Percentiles rank a stretch among this genome's conserved stretches.
Evolutionary conservation across 176 grass and related monocot genomes (phyloP).

Genomic region (Microstegium vimineum): DNA sequence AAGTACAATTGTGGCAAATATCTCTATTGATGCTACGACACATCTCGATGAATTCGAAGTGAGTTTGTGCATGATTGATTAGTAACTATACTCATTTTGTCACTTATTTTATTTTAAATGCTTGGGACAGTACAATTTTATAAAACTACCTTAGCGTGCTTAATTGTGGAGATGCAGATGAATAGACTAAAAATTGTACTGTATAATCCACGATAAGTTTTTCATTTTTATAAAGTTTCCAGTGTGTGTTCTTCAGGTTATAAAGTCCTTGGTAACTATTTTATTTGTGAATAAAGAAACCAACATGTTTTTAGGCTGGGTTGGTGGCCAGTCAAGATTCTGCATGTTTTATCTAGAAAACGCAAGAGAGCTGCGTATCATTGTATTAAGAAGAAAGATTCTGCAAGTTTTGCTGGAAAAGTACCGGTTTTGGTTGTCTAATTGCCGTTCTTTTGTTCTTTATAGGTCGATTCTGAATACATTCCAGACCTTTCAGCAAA

Average conservation of each 20-base stretch:
- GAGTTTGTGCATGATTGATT: conserved; percentile 22
- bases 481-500: conserved; percentile 77
- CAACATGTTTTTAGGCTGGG: not conserved
- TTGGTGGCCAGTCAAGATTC: not conserved
- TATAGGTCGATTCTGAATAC: conserved; percentile 67
- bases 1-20: conserved; percentile 57
- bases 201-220: too few relatives aligned
- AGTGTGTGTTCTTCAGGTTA: too few relatives aligned
- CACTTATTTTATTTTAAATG: conserved; percentile 9
- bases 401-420: not conserved
- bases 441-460: not conserved
- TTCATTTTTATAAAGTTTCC: too few relatives aligned
- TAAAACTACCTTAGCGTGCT: not conserved
- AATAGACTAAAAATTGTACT: too few relatives aligned
- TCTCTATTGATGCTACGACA: conserved; percentile 56
- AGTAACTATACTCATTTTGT: not conserved
- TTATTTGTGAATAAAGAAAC: not conserved
- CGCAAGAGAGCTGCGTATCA: not conserved
- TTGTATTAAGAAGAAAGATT: not conserved
- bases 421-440: not conserved
- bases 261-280: too few relatives aligned
- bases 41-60: conserved; percentile 89
- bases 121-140: not conserved
- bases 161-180: too few relatives aligned
- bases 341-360: not conserved